Evolutionary conservation across 805 yeast genomes (phyloP).

Genomic region (Saturnispora sekii): DNA sequence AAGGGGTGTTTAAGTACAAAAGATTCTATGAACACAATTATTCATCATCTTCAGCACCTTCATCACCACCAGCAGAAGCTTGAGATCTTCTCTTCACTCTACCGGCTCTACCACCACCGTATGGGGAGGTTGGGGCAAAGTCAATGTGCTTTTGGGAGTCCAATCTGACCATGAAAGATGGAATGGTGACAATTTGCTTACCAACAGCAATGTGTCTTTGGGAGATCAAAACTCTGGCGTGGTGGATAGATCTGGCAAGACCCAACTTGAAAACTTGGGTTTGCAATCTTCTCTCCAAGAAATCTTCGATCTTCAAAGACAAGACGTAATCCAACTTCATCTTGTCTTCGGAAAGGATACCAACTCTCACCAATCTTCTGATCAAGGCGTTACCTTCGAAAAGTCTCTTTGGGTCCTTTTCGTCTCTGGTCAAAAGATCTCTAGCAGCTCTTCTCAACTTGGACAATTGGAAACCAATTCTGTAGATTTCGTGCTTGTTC

Average conservation of each 20-base stretch:
- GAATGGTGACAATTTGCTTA: constrained; percentile 97
- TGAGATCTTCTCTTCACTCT: constrained; percentile 96
- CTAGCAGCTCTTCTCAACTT: constrained; percentile 99
- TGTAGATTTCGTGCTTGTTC: constrained; percentile 99
- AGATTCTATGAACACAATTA: constrained; percentile 31
- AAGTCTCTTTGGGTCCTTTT: constrained; percentile 99
- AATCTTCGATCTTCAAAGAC: constrained; percentile 96
- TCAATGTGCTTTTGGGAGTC: constrained; percentile 99
- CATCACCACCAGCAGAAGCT: constrained; percentile 51
- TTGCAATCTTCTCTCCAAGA: constrained; percentile 99
- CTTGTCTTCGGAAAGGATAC: constrained; percentile 98
- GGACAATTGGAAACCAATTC: constrained; percentile 98
- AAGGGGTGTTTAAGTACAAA: constrained; percentile 11
- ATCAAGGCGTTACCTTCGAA: constrained; percentile 99
- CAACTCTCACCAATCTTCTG: constrained; percentile 98
- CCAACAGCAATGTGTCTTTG: constrained; percentile 99
- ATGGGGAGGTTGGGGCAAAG: constrained; percentile 98
- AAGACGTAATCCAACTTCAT: constrained; percentile 99
- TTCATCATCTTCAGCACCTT: constrained; percentile 54
- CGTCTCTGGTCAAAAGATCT: constrained; percentile 99
- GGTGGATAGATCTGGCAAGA: constrained; percentile 98
- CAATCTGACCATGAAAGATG: constrained; percentile 99
- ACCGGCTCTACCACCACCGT: constrained; percentile 99
- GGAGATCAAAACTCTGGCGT: constrained; percentile 96
- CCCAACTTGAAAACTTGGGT: constrained; percentile 99